phyloP scores from a whole-genome alignment of 176 grass and related monocot species.

The Ananas comosus region DNA sequence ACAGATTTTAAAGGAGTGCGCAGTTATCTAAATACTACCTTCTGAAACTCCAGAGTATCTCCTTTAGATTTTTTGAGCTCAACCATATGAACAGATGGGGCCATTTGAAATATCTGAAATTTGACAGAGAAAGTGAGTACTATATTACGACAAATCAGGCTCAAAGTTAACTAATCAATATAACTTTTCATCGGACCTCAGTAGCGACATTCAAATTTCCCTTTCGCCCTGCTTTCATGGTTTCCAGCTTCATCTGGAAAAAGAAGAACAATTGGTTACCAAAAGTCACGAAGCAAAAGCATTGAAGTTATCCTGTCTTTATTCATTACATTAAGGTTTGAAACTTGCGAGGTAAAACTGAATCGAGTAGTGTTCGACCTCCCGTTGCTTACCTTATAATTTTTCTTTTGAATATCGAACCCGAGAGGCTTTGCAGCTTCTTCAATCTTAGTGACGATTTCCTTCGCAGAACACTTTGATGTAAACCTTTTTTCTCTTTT shows the following conservation, averaged over 20 bases:
- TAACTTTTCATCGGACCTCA: constrained; percentile 43
- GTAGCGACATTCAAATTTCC: constrained; percentile 99
- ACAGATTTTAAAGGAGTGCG: neutral
- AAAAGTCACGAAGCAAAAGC: neutral
- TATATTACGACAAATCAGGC: neutral
- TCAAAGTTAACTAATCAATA: constrained; percentile 8
- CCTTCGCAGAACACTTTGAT: constrained; percentile 73
- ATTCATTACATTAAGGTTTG: neutral
- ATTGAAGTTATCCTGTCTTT: neutral
- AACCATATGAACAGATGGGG: constrained; percentile 86
- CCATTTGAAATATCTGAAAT: constrained; percentile 89
- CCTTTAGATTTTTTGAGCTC: constrained; percentile 89
- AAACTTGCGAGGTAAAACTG: neutral
- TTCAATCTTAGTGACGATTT: constrained; percentile 90
- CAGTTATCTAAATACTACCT: constrained; percentile 24
- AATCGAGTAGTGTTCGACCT: constrained; percentile 1
- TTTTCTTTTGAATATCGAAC: constrained; percentile 95
- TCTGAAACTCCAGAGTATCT: constrained; percentile 95
- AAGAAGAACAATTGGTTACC: constrained; percentile 17
- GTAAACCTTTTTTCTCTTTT: constrained; percentile 97
- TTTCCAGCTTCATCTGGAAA: constrained; percentile 83
- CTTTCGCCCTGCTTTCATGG: constrained; percentile 88
- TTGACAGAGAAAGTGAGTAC: constrained; percentile 11
- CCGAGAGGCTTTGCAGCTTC: constrained; percentile 97
- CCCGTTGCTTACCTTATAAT: constrained; percentile 63